Conservation (phyloP, 495 filamentous ascomycete genomes). For the Chaetomium cochliodes region DNA sequence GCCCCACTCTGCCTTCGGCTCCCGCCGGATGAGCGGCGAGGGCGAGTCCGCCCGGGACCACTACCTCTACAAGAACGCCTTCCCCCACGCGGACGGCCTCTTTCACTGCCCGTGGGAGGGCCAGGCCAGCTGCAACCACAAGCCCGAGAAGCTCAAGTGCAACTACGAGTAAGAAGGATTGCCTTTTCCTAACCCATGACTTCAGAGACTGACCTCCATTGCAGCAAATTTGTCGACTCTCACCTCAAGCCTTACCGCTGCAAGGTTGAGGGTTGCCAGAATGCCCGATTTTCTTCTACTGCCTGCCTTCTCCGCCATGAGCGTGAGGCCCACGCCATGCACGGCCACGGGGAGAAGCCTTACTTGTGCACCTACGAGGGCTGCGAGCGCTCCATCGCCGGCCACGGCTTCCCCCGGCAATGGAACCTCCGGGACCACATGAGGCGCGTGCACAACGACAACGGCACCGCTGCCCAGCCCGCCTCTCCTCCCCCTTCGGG, state of each 20-base stretch:
- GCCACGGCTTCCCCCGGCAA: slow-evolving; percentile 85
- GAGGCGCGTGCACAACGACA: slow-evolving; percentile 87
- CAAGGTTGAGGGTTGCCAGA: slow-evolving; percentile 74
- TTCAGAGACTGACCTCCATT: slow-evolving; percentile 36
- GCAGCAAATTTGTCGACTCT: slow-evolving; percentile 91
- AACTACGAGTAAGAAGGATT: slow-evolving; percentile 79
- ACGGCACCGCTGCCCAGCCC: slow-evolving; percentile 40
- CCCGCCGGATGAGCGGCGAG: slow-evolving; percentile 49
- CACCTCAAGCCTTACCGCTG: slow-evolving; percentile 92
- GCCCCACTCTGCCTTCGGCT: slow-evolving; percentile 40
- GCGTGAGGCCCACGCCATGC: slow-evolving; percentile 90
- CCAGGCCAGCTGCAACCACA: slow-evolving; percentile 74
- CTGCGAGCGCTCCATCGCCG: slow-evolving; percentile 74
- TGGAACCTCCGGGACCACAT: slow-evolving; percentile 96
- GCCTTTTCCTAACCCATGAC: slow-evolving; percentile 11
- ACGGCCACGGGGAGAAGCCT: slow-evolving; percentile 88
- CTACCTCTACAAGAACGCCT: slow-evolving; percentile 70
- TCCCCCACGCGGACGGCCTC: slow-evolving; percentile 66
- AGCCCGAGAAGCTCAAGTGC: slow-evolving; percentile 89
- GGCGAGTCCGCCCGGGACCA: slow-evolving; percentile 72
- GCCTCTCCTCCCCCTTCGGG: slow-evolving; percentile 40
- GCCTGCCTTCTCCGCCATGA: slow-evolving; percentile 93
- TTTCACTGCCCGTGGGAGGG: slow-evolving; percentile 89
- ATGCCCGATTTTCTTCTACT: slow-evolving; percentile 84
- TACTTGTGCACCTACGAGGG: slow-evolving; percentile 80